Conservation (phyloP, 2,329 filamentous ascomycete genomes). For the Xylaria multiplex region DNA sequence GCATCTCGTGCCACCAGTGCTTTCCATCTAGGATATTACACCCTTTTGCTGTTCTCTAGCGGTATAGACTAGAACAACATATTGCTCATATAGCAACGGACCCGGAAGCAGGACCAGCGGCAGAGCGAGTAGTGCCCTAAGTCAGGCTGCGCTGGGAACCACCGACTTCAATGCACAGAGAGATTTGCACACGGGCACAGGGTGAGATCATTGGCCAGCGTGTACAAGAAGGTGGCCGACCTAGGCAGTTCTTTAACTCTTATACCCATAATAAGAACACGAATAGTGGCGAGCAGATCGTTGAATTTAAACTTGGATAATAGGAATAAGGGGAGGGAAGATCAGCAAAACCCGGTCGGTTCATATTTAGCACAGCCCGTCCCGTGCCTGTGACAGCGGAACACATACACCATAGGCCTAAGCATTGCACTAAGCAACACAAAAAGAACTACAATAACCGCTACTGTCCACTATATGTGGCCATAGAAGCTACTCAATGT, state of each 20-base stretch:
- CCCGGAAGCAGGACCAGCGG: too few species aligned
- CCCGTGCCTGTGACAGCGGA: too few species aligned
- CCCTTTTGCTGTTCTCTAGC: not conserved
- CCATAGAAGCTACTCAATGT: too few species aligned
- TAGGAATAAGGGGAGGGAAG: not conserved
- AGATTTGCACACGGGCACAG: not conserved
- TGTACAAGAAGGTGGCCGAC: not conserved
- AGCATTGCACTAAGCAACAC: too few species aligned
- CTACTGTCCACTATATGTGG: too few species aligned
- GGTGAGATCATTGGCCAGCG: constrained; percentile 1
- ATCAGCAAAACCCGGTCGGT: not conserved
- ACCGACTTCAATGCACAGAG: not conserved
- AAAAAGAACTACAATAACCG: too few species aligned
- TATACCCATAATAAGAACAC: not conserved
- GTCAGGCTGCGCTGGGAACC: not conserved
- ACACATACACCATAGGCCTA: too few species aligned
- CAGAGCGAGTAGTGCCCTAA: too few species aligned
- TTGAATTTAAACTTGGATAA: not conserved
- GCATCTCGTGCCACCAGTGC: not conserved
- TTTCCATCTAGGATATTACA: not conserved
- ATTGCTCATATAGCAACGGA: too few species aligned
- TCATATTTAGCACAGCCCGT: not conserved
- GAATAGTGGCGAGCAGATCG: constrained; percentile 3
- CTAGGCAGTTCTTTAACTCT: not conserved
- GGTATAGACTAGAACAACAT: too few species aligned